Evolutionary conservation across 108 stramenopile species (phyloP), one percentile per base, ranked within the genome.

Genomic region (Tribonema minus): DNA sequence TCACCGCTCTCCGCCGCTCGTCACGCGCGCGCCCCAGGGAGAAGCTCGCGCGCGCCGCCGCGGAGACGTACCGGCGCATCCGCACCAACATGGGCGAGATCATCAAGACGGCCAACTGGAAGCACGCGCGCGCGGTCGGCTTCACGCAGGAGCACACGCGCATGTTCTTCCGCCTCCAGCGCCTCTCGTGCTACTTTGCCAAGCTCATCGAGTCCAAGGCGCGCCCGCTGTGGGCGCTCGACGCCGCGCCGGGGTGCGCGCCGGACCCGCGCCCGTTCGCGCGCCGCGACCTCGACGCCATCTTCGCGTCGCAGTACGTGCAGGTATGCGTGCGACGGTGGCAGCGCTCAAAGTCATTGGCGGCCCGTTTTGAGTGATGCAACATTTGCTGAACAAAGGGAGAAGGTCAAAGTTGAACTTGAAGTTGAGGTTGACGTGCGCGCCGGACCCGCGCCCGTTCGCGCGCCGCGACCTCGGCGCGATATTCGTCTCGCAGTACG

Each of bases 131-230:
- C 30, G 70, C 58, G 27, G 58, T 71, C 3, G 70, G 70, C 12
- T 71, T 71, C 23, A 71, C 70, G 0, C 58, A 70, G 70, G 41
- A 60, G 30, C 70, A 70, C 36, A 70, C 36, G 2, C 54, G 70
- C 6, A 70, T 70, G 70, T 70, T 70, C 33, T 70, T 70, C 58
- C 58, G 70, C 39, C 58, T 70, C 30, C 70, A 70, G 58, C 58
- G 70, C 12, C 58, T 70, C 29, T 59, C 70, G 34, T 37, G 38
- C 41, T 70, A 70, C 35, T 70, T 70, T 28, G 70, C 70, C 30
- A 70, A 70, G 70, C 70, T 70, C 30, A 35, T 70, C 0, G 70
- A 70, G 70, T 70, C 70, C 0, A 60, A 70, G 35, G 70, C 70
- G 0, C 70, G 59, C 70, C 70, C 70, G 25, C 70, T 70, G 25